Percentiles rank a stretch among this genome's conserved stretches.
phyloP scores from a whole-genome alignment of 2,329 filamentous ascomycete genomes.

The Talaromyces sp. region DNA sequence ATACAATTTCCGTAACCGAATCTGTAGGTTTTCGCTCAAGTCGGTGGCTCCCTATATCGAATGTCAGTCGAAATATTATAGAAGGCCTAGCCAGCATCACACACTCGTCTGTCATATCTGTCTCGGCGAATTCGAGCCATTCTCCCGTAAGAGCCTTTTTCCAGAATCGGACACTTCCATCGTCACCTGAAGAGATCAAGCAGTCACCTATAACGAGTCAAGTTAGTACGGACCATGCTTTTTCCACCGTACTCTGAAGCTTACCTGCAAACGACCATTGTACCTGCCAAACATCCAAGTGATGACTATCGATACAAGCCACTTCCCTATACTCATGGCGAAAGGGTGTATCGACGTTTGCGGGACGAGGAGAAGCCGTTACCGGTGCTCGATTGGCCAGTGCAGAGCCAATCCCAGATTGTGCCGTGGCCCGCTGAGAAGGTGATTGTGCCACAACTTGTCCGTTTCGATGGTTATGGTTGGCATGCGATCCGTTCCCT shows the following conservation, averaged over 20 bases:
- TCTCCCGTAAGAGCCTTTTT: constrained; percentile 42
- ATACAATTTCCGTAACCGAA: background rate
- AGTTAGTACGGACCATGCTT: background rate
- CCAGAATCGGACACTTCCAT: constrained; percentile 43
- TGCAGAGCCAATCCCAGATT: constrained; percentile 43
- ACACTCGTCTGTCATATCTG: constrained; percentile 36
- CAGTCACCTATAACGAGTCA: constrained; percentile 34
- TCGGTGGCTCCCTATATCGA: background rate
- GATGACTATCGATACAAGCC: constrained; percentile 42
- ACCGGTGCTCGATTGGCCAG: constrained; percentile 35
- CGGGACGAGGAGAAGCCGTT: constrained; percentile 31
- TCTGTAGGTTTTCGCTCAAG: background rate
- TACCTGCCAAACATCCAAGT: constrained; percentile 46
- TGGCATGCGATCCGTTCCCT: constrained; percentile 27
- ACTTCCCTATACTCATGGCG: constrained; percentile 42
- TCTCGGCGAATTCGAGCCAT: constrained; percentile 45
- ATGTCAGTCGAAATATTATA: background rate
- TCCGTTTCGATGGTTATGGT: constrained; percentile 23
- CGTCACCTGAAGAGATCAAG: constrained; percentile 43
- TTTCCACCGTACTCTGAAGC: constrained; percentile 12
- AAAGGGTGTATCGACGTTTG: constrained; percentile 37
- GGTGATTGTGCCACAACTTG: constrained; percentile 29
- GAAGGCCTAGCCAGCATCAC: background rate
- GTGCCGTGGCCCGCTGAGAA: constrained; percentile 32
- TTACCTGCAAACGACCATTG: constrained; percentile 44